phyloP scores from a whole-genome alignment of 2,329 filamentous ascomycete species.

The Fusarium piperis region DNA sequence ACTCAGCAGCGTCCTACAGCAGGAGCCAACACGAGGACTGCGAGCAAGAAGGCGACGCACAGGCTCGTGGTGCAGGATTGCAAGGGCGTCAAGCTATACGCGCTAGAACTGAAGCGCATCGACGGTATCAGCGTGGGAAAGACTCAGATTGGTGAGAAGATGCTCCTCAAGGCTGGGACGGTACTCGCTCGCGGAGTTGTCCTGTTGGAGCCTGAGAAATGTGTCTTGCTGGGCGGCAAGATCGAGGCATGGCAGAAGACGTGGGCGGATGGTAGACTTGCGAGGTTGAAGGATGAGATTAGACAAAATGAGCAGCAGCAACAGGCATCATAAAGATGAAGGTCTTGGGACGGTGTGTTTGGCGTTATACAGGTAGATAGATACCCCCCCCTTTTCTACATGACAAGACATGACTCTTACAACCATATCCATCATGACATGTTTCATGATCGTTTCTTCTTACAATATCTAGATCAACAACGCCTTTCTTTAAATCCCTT shows the following conservation, averaged over 20 bases:
- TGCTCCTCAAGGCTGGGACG: conserved; percentile 73
- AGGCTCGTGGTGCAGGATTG: conserved; percentile 86
- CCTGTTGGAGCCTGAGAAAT: conserved; percentile 76
- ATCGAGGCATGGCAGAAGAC: conserved; percentile 81
- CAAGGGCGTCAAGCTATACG: conserved; percentile 74
- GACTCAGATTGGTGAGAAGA: conserved; percentile 80
- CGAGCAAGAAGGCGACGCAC: conserved; percentile 69
- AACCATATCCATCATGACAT: neutral
- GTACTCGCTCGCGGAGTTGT: conserved; percentile 79
- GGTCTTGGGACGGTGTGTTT: neutral
- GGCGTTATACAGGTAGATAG: conserved; percentile 23
- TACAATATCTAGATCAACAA: conserved; percentile 1
- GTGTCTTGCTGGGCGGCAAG: conserved; percentile 85
- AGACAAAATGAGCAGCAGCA: conserved; percentile 45
- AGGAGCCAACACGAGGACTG: conserved; percentile 19
- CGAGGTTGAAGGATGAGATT: conserved; percentile 70
- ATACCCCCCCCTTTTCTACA: conserved; percentile 13
- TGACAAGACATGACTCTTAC: neutral
- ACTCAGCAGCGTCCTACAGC: conserved; percentile 20
- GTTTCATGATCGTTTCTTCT: neutral
- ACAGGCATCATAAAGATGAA: conserved; percentile 9
- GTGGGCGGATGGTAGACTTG: conserved; percentile 79
- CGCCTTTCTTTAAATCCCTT: conserved; percentile 24
- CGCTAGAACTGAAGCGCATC: conserved; percentile 75
- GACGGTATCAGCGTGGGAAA: conserved; percentile 72